Evolutionary conservation across 2,329 filamentous ascomycete species (phyloP), one percentile per base, ranked within the genome.

Genomic region (Talaromyces sp.): DNA sequence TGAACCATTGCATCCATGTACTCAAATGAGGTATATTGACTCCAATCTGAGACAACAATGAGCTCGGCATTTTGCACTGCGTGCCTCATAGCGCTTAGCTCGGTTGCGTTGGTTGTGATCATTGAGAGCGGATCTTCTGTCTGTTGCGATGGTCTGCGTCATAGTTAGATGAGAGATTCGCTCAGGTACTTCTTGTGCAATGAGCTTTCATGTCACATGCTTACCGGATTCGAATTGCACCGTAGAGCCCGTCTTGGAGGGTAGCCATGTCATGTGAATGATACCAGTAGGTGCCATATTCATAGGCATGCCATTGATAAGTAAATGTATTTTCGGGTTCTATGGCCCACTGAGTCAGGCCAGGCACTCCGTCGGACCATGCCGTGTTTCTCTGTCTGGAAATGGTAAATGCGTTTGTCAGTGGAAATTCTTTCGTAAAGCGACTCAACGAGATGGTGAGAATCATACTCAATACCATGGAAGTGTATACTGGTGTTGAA

Each of bases 271-370:
- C 78, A 69, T 89, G 87, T 0, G 84, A 81, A 73, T 88, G 87
- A 68, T 88, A 89, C 79, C 84, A 88, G 73, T 85, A 87, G 48
- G 81, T 82, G 3, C 87, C 87, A 68, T 85, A 82, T 63, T 86
- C 81, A 0, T 78, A 79, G 0, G 86, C 85, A n/a, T 76, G 80
- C 77, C 84, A 89, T 37, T 76, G 77, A 70, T 88, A 86, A 0
- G 78, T 76, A 68, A 84, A 88, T 33, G 72, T 78, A 3, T 72
- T 69, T 1, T 82, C 81, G 0, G 84, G 80, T 13, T 74, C 69
- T 63, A 88, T 87, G 3, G 81, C 75, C 3, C 76, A 76, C 69
- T 88, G 86, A 0, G 82, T 81, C 2, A 88, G 72, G 1, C 86
- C 86, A 0, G 85, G 84, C 0, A 85, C 82, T 35, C 87, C 87